Evolutionary conservation across 768 basidiomycete species (phyloP).

Genomic region (Pleurotus tuber-regium): DNA sequence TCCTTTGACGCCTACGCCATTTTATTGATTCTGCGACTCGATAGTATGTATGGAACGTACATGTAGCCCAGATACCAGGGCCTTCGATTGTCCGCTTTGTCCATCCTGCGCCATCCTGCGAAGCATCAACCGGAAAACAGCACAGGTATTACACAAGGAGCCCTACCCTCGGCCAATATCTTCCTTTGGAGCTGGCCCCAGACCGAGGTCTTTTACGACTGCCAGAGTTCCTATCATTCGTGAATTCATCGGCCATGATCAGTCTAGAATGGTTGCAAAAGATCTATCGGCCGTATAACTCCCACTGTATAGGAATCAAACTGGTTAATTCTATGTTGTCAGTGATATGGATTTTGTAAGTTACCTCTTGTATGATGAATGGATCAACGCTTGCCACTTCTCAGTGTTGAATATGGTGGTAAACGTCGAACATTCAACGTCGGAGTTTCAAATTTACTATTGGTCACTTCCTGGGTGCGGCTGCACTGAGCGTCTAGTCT

Average conservation of each 20-base stretch:
- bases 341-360: too few relatives aligned
- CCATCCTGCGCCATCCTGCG: slow-evolving; percentile 32
- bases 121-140: neutral
- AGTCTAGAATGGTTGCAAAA: too few relatives aligned
- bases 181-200: neutral
- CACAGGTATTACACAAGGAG: neutral
- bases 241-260: neutral
- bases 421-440: too few relatives aligned
- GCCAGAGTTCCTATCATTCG: neutral
- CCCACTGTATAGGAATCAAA: too few relatives aligned
- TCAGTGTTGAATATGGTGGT: too few relatives aligned
- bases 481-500: too few relatives aligned
- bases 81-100: slow-evolving; percentile 67
- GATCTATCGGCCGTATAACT: too few relatives aligned
- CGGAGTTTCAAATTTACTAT: too few relatives aligned
- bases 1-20: slow-evolving; percentile 58
- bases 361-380: too few relatives aligned
- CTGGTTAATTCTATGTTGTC: too few relatives aligned
- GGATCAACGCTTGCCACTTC: too few relatives aligned
- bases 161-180: slow-evolving; percentile 4
- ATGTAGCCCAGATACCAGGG: slow-evolving; percentile 85
- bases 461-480: too few relatives aligned
- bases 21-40: neutral
- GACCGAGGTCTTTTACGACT: neutral
- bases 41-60: slow-evolving; percentile 29